Percentiles rank a stretch among this genome's conserved stretches.
Conservation (phyloP, 1,284 basidiomycete species). For the Malassezia nana region DNA sequence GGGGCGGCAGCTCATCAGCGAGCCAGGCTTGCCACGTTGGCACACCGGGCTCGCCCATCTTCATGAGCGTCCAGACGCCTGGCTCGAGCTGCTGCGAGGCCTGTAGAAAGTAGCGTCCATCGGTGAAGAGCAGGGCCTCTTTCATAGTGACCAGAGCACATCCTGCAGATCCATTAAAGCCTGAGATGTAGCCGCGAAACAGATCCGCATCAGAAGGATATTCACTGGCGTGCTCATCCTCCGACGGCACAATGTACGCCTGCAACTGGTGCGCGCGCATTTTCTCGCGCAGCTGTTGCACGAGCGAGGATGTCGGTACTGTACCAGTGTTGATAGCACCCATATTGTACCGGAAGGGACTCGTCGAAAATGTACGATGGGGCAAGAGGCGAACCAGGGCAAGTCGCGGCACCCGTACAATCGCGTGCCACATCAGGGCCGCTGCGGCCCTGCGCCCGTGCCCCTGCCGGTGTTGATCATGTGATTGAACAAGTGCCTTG, state of each 20-base stretch:
- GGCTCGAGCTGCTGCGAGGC: conserved; percentile 75
- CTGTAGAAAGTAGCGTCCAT: conserved; percentile 88
- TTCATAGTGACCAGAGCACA: conserved; percentile 61
- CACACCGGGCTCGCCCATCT: conserved; percentile 64
- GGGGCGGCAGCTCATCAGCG: conserved; percentile 22
- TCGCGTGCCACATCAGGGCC: not conserved
- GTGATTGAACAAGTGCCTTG: conserved; percentile 23
- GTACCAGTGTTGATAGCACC: conserved; percentile 39
- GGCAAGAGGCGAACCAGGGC: not conserved
- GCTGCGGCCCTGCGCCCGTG: not conserved
- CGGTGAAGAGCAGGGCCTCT: conserved; percentile 64
- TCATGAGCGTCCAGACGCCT: conserved; percentile 83
- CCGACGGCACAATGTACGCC: conserved; percentile 48
- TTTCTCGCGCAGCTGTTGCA: conserved; percentile 28
- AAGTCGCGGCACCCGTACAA: not conserved
- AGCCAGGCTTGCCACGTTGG: conserved; percentile 64
- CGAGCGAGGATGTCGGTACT: conserved; percentile 35
- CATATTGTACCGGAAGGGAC: conserved; percentile 16
- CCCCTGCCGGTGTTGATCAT: not conserved
- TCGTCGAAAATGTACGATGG: not conserved
- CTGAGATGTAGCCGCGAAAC: conserved; percentile 74
- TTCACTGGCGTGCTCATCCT: conserved; percentile 69
- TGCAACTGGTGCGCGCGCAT: conserved; percentile 30
- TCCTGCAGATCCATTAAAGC: conserved; percentile 86
- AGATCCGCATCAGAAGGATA: conserved; percentile 60